These are phyloP conservation scores for Crucibulum laeve DNA, from an alignment of 768 basidiomycete species.

Conservation along the genomic window DNA sequence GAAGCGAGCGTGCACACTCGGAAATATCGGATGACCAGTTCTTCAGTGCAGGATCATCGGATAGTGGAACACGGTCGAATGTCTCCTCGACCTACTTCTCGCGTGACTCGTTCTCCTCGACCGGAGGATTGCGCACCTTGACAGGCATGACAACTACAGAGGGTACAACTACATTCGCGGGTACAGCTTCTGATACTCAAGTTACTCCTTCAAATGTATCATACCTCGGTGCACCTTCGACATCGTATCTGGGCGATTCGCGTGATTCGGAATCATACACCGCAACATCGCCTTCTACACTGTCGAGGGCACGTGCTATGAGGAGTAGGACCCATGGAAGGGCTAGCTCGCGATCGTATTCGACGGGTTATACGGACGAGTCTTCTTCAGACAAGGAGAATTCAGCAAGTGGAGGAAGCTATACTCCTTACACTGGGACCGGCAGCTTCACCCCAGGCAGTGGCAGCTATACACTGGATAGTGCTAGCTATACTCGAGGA, in stretches of 20 bases:
- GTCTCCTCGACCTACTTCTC: conserved; percentile 35
- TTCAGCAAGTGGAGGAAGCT: conserved; percentile 13
- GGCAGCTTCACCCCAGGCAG: conserved; percentile 8
- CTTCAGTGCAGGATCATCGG: conserved; percentile 32
- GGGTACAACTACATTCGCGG: conserved; percentile 14
- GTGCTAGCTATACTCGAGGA: conserved; percentile 10
- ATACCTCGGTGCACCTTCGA: conserved; percentile 46
- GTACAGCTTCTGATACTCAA: conserved; percentile 32
- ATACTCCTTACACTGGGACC: conserved; percentile 5
- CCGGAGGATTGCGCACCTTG: conserved; percentile 17
- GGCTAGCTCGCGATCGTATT: conserved; percentile 35
- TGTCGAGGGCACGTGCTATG: conserved; percentile 57
- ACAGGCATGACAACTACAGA: conserved; percentile 22
- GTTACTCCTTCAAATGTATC: conserved; percentile 48
- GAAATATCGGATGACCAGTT: conserved; percentile 35
- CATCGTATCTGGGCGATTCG: conserved; percentile 55
- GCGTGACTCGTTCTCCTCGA: conserved; percentile 19
- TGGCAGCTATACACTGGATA: conserved; percentile 11
- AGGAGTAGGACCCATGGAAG: conserved; percentile 43
- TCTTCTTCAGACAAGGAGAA: conserved; percentile 64
- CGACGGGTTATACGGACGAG: conserved; percentile 37
- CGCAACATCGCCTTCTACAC: conserved; percentile 44
- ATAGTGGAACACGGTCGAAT: conserved; percentile 21
- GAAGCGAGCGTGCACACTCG: conserved; percentile 25
- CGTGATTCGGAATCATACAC: conserved; percentile 35